Conservation (phyloP, 78 protist genomes). For the Cavenderia fasciculata region DNA sequence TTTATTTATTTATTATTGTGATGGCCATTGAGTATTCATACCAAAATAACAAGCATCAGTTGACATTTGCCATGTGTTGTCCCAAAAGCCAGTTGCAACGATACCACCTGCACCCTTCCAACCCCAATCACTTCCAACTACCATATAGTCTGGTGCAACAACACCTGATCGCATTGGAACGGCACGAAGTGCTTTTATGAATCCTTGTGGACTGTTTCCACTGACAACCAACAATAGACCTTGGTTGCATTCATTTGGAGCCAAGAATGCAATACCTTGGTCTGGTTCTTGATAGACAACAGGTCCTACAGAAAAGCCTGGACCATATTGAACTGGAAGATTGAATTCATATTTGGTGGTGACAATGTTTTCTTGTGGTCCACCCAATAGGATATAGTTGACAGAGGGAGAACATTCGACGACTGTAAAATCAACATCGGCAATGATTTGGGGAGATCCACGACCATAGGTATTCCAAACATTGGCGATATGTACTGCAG, state of each 20-base stretch:
- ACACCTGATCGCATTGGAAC: constrained; percentile 46
- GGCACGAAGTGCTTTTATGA: constrained; percentile 24
- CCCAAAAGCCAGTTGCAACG: constrained; percentile 14
- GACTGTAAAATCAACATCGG: constrained; percentile 8
- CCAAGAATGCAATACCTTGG: constrained; percentile 3
- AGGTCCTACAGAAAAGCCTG: background rate
- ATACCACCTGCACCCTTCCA: constrained; percentile 56
- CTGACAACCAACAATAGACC: constrained; percentile 34
- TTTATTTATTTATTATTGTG: too few relatives aligned
- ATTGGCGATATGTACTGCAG: constrained; percentile 26
- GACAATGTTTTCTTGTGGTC: constrained; percentile 5
- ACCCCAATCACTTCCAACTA: constrained; percentile 45
- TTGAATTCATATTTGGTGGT: constrained; percentile 6
- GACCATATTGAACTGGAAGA: background rate
- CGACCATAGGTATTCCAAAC: constrained; percentile 44
- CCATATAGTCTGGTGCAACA: constrained; percentile 24
- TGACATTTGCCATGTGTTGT: background rate
- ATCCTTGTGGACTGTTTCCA: constrained; percentile 8
- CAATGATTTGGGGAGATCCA: constrained; percentile 21
- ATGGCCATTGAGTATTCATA: too few relatives aligned
- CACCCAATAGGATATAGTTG: constrained; percentile 38
- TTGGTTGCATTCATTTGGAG: constrained; percentile 47
- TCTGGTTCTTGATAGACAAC: background rate
- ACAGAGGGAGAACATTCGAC: background rate
- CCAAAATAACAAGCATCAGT: constrained; percentile 15